Evolutionary conservation across 129 eudicot genomes (phyloP).

Genomic region (Heracleum sosnowskyi): DNA sequence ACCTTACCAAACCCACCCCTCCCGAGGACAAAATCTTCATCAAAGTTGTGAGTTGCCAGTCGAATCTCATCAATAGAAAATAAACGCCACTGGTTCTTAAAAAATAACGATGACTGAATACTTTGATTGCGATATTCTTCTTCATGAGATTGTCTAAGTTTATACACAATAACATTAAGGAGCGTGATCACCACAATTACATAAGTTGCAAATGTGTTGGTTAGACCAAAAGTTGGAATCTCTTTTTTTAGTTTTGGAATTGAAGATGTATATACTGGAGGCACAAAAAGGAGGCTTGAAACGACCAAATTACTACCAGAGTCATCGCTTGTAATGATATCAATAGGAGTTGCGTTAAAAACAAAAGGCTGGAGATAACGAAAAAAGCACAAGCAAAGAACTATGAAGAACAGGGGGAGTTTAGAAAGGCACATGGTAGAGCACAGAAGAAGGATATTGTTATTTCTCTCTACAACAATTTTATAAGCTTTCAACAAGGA

Average conservation of each 20-base stretch:
- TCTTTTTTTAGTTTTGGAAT: background rate
- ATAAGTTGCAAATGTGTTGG: background rate
- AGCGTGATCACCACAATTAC: background rate
- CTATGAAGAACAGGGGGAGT: background rate
- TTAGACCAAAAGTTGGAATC: background rate
- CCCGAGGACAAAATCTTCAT: background rate
- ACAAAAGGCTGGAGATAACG: conserved; percentile 4
- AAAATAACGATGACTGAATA: background rate
- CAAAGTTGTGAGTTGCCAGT: background rate
- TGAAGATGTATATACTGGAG: background rate
- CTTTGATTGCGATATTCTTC: background rate
- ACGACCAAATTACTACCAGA: background rate
- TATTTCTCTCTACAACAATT: background rate
- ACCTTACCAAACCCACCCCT: conserved; percentile 7
- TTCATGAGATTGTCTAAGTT: background rate
- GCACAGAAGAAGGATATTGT: background rate
- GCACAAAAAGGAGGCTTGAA: background rate
- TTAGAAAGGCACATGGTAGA: background rate
- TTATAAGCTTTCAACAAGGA: background rate
- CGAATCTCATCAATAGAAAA: background rate
- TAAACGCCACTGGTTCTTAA: background rate
- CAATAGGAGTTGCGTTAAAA: background rate
- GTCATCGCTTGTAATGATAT: background rate
- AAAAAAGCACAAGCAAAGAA: background rate
- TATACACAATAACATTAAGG: background rate